These are phyloP conservation scores for Monosporascus sp. DNA, from an alignment of 2,329 filamentous ascomycete species.

Conservation along the genomic window DNA sequence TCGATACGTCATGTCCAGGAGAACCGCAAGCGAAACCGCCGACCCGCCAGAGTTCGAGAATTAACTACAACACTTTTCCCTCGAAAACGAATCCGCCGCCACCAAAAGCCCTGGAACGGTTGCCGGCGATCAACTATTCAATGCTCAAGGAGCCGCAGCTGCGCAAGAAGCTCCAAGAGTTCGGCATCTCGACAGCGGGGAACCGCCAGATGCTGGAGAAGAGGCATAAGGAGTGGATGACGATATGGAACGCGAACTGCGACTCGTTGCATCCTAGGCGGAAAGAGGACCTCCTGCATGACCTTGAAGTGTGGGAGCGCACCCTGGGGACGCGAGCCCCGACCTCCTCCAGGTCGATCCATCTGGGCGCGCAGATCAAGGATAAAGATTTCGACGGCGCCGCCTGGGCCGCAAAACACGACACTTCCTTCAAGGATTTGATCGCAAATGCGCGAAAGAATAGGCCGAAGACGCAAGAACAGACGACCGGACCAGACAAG, in stretches of 20 bases:
- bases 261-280: constrained; percentile 70
- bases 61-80: constrained; percentile 10
- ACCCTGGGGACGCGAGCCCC: constrained; percentile 63
- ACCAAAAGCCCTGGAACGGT: constrained; percentile 48
- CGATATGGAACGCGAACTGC: constrained; percentile 95
- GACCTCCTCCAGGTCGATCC: constrained; percentile 29
- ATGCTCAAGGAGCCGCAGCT: constrained; percentile 75
- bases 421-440: constrained; percentile 68
- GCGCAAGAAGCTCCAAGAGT: constrained; percentile 73
- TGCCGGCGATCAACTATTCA: constrained; percentile 80
- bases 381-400: constrained; percentile 83
- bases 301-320: constrained; percentile 81
- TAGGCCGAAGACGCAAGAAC: constrained; percentile 34
- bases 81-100: constrained; percentile 12
- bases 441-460: constrained; percentile 69
- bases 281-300: constrained; percentile 66
- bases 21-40: constrained; percentile 27
- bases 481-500: constrained; percentile 12
- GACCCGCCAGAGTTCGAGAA: constrained; percentile 1
- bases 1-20: constrained; percentile 57
- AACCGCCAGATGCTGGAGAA: constrained; percentile 64
- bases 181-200: constrained; percentile 71
- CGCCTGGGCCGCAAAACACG: constrained; percentile 70
- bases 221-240: constrained; percentile 89
- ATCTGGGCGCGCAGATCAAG: constrained; percentile 54